Conservation (phyloP, 768 basidiomycete species). For the Leucocoprinus leucothites region DNA sequence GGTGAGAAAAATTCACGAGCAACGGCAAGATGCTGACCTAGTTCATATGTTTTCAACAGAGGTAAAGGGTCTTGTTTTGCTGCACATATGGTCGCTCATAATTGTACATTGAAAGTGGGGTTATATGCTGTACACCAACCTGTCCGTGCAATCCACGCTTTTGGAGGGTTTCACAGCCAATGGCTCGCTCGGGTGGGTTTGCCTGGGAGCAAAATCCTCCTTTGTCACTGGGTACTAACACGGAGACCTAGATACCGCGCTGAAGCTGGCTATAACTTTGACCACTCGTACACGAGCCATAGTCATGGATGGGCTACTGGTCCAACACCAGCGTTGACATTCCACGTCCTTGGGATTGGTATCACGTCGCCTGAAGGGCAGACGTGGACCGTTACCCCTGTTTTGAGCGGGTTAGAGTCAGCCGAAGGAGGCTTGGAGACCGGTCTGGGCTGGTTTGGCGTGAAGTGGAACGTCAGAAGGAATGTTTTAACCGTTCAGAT, state of each 20-base stretch:
- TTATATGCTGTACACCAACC: constrained; percentile 54
- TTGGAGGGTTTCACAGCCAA: constrained; percentile 59
- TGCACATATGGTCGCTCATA: neutral
- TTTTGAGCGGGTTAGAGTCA: constrained; percentile 32
- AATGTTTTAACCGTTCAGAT: neutral
- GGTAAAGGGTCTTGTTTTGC: neutral
- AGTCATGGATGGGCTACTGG: constrained; percentile 59
- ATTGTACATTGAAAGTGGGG: constrained; percentile 38
- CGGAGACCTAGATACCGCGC: constrained; percentile 37
- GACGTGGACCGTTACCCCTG: constrained; percentile 45
- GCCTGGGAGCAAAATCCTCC: neutral
- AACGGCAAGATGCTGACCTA: neutral
- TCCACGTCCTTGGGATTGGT: constrained; percentile 52
- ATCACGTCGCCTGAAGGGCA: constrained; percentile 43
- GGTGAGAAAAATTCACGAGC: constrained; percentile 15
- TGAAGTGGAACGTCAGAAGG: constrained; percentile 33
- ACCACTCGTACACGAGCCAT: constrained; percentile 55
- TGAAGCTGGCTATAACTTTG: constrained; percentile 51
- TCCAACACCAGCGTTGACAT: constrained; percentile 53
- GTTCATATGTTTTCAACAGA: neutral
- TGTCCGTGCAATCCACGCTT: constrained; percentile 53
- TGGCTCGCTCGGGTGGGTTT: constrained; percentile 46
- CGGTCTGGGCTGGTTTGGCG: constrained; percentile 48
- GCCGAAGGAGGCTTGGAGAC: constrained; percentile 55
- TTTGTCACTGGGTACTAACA: neutral